Evolutionary conservation across 179 eudicot species (phyloP), one percentile per base, ranked within the genome.

Genomic region (Gypsophila paniculata): DNA sequence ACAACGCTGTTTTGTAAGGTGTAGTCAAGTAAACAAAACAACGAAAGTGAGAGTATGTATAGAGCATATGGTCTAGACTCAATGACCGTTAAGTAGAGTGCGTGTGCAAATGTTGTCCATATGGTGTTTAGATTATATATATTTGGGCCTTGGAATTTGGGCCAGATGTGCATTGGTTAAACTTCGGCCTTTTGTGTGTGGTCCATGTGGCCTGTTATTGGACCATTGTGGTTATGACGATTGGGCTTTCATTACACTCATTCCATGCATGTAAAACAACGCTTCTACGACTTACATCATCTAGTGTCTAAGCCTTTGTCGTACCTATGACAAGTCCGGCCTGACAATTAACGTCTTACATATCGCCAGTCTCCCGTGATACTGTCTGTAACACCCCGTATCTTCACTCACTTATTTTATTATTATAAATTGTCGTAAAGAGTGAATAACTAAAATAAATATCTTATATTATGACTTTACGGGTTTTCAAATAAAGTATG

Each of bases 91-190:
- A 51, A 68, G 71, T 21, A 1, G 11, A 25, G 59, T 68, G 60
- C 71, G 71, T 68, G 71, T 68, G 26, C 46, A 32, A 49, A 15
- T 68, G 3, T 68, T 51, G 71, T 17, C 71, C 71, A 68, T 68
- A 51, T 49, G 39, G 59, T 68, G 14, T 49, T 8, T 21, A 51
- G 34, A 29, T 29, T 14, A 23, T 48, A 25, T 23, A 26, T 8
- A 19, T 26, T 26, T 49, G 57, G 71, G 71, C 58, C 25, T 67
- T 49, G 38, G 58, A 64, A 64, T 39, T 42, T 42, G 68, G 68
- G 67, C 15, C 5, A 12, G 6, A 60, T 60, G 23, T 18, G 11
- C 59, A 15, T 18, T 53, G 21, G 58, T 53, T 13, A 46, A 12
- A 0, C 4, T 46, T 46, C 15, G 44, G 44, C 44, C 44, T 39